Base-by-base conservation (phyloP, 2,329 filamentous ascomycete genomes). In the Aspergillus terreus region DNA sequence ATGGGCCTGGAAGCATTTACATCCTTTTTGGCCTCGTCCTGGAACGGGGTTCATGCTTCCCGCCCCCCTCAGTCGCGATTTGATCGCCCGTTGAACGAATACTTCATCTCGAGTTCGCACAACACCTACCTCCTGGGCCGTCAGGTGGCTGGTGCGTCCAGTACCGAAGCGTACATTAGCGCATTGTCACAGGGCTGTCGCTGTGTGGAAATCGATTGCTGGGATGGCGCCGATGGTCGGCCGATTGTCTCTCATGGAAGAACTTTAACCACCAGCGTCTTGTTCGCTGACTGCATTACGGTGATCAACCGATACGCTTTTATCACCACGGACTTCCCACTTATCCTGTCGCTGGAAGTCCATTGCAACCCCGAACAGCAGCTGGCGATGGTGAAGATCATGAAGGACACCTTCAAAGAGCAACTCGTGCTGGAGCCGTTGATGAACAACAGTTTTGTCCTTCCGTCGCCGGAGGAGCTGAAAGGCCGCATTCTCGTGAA, bases 41-140 rank as follows among this genome's bases (percentile, higher is more conserved):
- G 84, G 60, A 95, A 95, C 64, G 78, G 83, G 2, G 79, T 88
- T 2, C 80, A 90, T 40, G 73, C 80, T 25, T 80, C 81, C 40
- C 78, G 81, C 54, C 80, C 82, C n/a, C 71, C 81, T 11, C 74
- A 83, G 25, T 83, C 84, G 50, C 76, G 76, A 5, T 82, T 96
- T 49, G 85, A 95, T 65, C 84, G 88, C 21, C 94, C 94, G 0
- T 77, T 97, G 68, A 96, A 95, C 67, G 92, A 97, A 67, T 99
- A 99, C 71, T 96, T 91, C 76, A 94, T 99, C 59, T 97, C 92
- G 1, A 96, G 92, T 75, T 97, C 94, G 1, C 94, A 99, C 78
- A 99, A 99, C 72, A 99, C 94, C 0, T 99, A 99, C 65, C 84
- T 99, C 1, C 79, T 95, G 4, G 94, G 94, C 12, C 86, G 92